Conservation (phyloP, 2,329 filamentous ascomycete species). For the Clonostachys solani region DNA sequence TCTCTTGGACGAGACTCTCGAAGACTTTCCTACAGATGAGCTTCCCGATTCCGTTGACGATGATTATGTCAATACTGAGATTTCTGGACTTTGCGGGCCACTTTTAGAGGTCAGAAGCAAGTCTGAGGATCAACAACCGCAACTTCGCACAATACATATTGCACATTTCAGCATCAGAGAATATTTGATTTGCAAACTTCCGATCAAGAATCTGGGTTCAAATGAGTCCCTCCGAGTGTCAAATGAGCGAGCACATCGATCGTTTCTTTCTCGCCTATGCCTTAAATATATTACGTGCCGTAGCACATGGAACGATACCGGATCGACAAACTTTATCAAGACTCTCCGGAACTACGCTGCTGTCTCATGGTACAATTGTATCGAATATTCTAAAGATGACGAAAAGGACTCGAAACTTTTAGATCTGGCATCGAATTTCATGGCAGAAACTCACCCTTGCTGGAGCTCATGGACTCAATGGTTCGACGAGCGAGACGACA, state of each 20-base stretch:
- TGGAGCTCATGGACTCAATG: neutral
- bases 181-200: neutral
- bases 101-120: slow-evolving; percentile 16
- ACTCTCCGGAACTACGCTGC: neutral
- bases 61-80: slow-evolving; percentile 18
- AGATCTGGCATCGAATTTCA: neutral
- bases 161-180: slow-evolving; percentile 1
- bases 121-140: accelerated
- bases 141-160: neutral
- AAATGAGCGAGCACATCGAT: neutral
- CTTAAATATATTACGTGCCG: neutral
- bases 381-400: neutral
- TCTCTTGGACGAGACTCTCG: slow-evolving; percentile 6
- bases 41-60: slow-evolving; percentile 17
- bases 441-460: neutral
- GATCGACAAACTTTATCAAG: neutral
- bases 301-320: neutral
- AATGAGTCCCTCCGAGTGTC: neutral
- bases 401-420: neutral
- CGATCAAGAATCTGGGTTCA: neutral
- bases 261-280: neutral
- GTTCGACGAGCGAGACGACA: neutral
- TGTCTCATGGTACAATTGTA: neutral
- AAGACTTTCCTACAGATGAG: slow-evolving; percentile 1
- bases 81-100: slow-evolving; percentile 17